Base-by-base conservation (phyloP, 345 rosid species). In the Tarenaya hassleriana region DNA sequence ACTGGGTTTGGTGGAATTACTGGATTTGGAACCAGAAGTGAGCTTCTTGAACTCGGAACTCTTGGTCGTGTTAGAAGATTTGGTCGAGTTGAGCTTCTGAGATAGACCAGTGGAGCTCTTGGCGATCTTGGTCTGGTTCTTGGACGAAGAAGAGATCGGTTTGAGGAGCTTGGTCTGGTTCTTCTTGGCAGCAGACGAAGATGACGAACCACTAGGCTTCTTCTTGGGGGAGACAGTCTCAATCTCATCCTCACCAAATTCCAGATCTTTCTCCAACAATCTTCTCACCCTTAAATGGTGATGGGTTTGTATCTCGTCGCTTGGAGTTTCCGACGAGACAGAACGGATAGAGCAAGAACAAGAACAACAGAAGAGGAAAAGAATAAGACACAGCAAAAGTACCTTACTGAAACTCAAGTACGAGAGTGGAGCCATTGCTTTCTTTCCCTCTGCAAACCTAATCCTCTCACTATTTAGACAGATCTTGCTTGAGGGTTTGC, bases 161-260 rank as follows among this genome's bases (percentile, higher is more conserved):
- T 70, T 75, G 55, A 47, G 46, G 41, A 66, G 69, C 58, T 79
- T 76, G 73, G 87, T 79, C 50, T 76, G 79, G 66, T 73, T 82
- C 67, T 78, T 80, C 50, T 53, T 66, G 11, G 50, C n/a, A 31
- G 43, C 27, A 11, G 60, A 12, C 44, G 62, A 18, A 44, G 52
- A 4, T 10, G 49, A 20, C 17, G 67, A 56, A 13, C 17, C 19
- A 8, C 56, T 56, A 24, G 66, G 50, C 41, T 37, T 52, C 19
- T 83, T 86, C 69, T 76, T 76, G 5, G 69, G 72, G 49, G 61
- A 46, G 29, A 47, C 47, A 12, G 39, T 67, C 47, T 61, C 64
- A 16, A 69, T 64, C 20, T 65, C 47, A 40, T 20, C 56, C 47
- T 51, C 70, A 41, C 16, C 10, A 19, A 13, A 40, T 21, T 52